Evolutionary conservation across 306 rosid species (phyloP), one percentile per base, ranked within the genome.

Genomic region (Citrullus amarus): DNA sequence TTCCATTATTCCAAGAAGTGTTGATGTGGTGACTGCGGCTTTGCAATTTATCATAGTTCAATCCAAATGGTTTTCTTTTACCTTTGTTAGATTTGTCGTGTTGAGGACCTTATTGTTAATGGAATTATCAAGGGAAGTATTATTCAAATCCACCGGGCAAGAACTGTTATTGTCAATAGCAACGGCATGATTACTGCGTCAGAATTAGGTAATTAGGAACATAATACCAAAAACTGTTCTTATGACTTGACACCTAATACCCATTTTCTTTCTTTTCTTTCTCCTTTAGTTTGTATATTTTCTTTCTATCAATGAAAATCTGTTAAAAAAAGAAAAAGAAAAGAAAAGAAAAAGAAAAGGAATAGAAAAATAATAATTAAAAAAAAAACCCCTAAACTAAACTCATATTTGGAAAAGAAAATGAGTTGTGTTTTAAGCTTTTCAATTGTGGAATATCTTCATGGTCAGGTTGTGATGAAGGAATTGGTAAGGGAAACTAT

Each of bases 121-220:
- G 98, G 98, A 44, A 50, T 86, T 62, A 86, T 95, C 83, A 91
- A 86, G 88, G 98, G 98, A 84, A 95, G 97, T 82, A 81, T 95
- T 72, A 86, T 95, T 87, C 98, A 95, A 85, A 92, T 95, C 83
- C 97, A 95, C 89, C 88, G 98, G 91, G 98, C 97, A 59, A 91
- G 97, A 87, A 91, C 96, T 74, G 90, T 95, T 76, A 89, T 92
- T 83, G 85, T 92, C 84, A 93, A 85, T 75, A 61, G 82, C 16
- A 85, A 82, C 77, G 98, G 97, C 76, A 66, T 84, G 83, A 86
- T 95, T 63, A 87, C 96, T 15, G 90, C 97, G 80, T 92, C 97
- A 50, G 90, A 88, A 73, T 83, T 91, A 85, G 97, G 98, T 95
- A 85, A 86, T 54, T 56, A 39, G 78, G 71, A 60, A 20, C 55